Base-by-base conservation (phyloP, 805 yeast species). In the Saccharomycopsis sp. region DNA sequence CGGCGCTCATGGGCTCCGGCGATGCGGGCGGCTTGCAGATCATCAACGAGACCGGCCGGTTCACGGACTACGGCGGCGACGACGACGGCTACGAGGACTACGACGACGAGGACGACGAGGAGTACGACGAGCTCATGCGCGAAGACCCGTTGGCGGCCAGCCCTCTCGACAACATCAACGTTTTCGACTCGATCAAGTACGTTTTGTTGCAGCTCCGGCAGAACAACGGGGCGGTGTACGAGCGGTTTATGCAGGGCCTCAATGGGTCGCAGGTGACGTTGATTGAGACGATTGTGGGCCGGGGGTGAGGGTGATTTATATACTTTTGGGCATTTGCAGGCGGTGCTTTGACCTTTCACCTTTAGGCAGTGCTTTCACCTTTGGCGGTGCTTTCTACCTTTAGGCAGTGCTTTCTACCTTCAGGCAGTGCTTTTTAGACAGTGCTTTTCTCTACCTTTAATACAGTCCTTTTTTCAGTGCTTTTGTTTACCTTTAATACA, bases 71-170 rank as follows among this genome's bases (percentile, higher is more conserved):
- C 18, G 37, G 12, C 53, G 77, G 73, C 55, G 71, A 65, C 12
- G 70, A 64, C 2, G 68, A 66, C 56, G 67, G 62, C 3, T 68
- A 64, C 34, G 67, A 63, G 9, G 67, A 62, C 2, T 67, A 62
- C 20, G 65, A 62, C 12, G 67, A 64, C 23, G 65, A 62, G 62
- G 70, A 69, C 47, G 79, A 73, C 24, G 61, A 64, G 54, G 86
- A 81, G 63, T 83, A 82, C 8, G 84, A 82, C 54, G 94, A 87
- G 53, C 94, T 87, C 7, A 77, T 88, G 51, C 83, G 84, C 51
- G 97, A 91, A 66, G 97, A 87, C 67, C 83, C 97, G 8, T 75
- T 87, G 67, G 80, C 87, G 24, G 86, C 84, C 63, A 86, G 92
- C 0, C 85, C 95, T 2, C 77, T 94, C 52, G 97, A 92, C 67